Percentiles rank a stretch among this genome's conserved stretches.
Evolutionary conservation across 257 asterid genomes (phyloP).

Genomic region (Primulina tabacum): DNA sequence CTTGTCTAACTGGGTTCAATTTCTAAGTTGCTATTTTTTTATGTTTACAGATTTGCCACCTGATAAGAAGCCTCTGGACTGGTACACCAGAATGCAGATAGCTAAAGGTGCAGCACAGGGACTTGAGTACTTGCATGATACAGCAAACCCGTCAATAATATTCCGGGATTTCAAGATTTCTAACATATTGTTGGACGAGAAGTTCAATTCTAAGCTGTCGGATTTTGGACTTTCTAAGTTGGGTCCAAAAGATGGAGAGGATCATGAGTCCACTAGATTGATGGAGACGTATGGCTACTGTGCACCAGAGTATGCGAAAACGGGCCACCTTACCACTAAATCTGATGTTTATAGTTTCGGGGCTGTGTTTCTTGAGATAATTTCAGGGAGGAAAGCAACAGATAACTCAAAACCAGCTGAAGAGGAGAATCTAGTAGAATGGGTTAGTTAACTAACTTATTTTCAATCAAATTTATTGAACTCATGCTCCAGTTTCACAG

Average conservation of each 20-base stretch:
- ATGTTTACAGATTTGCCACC: constrained; percentile 30
- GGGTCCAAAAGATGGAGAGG: constrained; percentile 41
- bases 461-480: background rate
- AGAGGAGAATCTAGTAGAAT: constrained; percentile 49
- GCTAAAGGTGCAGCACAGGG: constrained; percentile 51
- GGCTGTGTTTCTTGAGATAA: constrained; percentile 48
- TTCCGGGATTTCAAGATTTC: constrained; percentile 46
- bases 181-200: constrained; percentile 39
- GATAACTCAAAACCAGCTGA: constrained; percentile 44
- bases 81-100: constrained; percentile 48
- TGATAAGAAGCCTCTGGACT: constrained; percentile 35
- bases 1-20: background rate
- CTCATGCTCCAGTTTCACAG: background rate
- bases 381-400: constrained; percentile 46
- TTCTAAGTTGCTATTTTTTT: background rate
- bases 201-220: constrained; percentile 41
- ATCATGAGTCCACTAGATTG: constrained; percentile 39
- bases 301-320: constrained; percentile 49
- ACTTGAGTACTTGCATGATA: constrained; percentile 55
- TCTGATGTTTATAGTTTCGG: constrained; percentile 53
- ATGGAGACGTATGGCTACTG: constrained; percentile 54
- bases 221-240: constrained; percentile 47
- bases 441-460: constrained; percentile 33
- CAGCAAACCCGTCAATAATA: constrained; percentile 38
- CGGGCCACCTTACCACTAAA: constrained; percentile 44